A percentile compares a stretch with the other conserved stretches of the same genome.
These are phyloP conservation scores for Curvularia sp. DNA, from an alignment of 2,329 filamentous ascomycete genomes.

Conservation along the genomic window DNA sequence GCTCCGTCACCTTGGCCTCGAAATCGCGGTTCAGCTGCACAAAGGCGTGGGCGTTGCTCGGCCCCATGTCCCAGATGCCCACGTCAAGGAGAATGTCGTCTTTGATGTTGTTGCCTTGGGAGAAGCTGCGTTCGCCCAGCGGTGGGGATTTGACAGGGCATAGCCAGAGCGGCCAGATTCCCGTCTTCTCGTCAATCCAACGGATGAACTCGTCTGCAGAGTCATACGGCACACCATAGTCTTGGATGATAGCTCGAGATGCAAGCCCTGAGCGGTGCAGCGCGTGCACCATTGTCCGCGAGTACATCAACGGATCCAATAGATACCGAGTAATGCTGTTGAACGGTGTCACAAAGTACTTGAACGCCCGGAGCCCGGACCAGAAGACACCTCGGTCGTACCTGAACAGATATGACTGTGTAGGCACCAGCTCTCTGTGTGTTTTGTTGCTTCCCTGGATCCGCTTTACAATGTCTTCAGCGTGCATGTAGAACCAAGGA, in stretches of 20 bases:
- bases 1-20: slow-evolving; percentile 71
- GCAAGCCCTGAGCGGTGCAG: slow-evolving; percentile 65
- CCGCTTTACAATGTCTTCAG: slow-evolving; percentile 48
- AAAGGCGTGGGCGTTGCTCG: slow-evolving; percentile 63
- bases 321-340: slow-evolving; percentile 64
- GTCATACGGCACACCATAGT: slow-evolving; percentile 64
- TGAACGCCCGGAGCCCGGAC: slow-evolving; percentile 66
- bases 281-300: slow-evolving; percentile 67
- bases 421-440: slow-evolving; percentile 53
- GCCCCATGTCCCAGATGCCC: slow-evolving; percentile 81
- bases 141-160: slow-evolving; percentile 57
- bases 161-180: slow-evolving; percentile 65
- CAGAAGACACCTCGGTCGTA: slow-evolving; percentile 72
- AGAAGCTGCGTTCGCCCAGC: slow-evolving; percentile 36
- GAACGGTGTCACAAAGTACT: slow-evolving; percentile 68
- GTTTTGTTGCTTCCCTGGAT: slow-evolving; percentile 13
- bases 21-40: slow-evolving; percentile 73
- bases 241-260: slow-evolving; percentile 66
- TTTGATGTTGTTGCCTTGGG: slow-evolving; percentile 38
- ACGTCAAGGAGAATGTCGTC: slow-evolving; percentile 51
- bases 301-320: slow-evolving; percentile 67
- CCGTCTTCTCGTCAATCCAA: slow-evolving; percentile 58
- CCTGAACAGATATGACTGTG: slow-evolving; percentile 64
- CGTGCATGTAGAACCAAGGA: slow-evolving; percentile 78
- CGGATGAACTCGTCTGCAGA: slow-evolving; percentile 60